Evolutionary conservation across 1,284 basidiomycete species (phyloP), one percentile per base, ranked within the genome.

Genomic region (Tilletia setariae): DNA sequence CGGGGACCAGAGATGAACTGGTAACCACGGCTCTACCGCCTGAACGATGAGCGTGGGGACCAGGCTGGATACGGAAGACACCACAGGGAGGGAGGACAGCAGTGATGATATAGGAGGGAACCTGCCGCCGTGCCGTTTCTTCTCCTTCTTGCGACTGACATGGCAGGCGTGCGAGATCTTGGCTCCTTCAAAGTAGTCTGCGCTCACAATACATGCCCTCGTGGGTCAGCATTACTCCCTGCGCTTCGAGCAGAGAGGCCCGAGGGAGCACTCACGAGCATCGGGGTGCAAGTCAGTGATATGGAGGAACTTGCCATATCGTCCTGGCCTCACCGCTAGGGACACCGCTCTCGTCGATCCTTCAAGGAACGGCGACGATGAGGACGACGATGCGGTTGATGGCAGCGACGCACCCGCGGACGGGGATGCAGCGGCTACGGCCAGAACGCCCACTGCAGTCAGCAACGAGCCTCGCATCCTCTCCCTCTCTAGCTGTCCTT

Each of bases 281-380:
- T 92, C 91, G 30, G 90, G 90, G 79, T 93, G 91, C 72, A 92
- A 87, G 82, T 93, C 91, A 49, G 90, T 91, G 73, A 92, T 88
- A 75, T 88, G 87, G 23, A 92, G 82, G 82, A 92, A 92, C 47
- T 90, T 87, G 2, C 90, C 91, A 49, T 44, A 47, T n/a, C 28
- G 28, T 30, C 56, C 56, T 15, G 56, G 30, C 9, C 15, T n/a
- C 30, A 16, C 16, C 46, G 46, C 4, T 3, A 16, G 6, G 7
- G 46, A n/a, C 46, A 23, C 46, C 16, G 46, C 46, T 16, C 19
- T 23, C 7, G 19, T 23, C 46, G 46, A 19, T 23, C 46, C 46
- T 6, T 49, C 46, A 4, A 4, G 4, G 35, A 40, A 40, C 35
- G 35, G 35, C 35, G 35, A 40, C 35, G 35, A 40, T 40, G 35